Evolutionary conservation across 2,329 filamentous ascomycete species (phyloP).

Genomic region (Alternaria sp.): DNA sequence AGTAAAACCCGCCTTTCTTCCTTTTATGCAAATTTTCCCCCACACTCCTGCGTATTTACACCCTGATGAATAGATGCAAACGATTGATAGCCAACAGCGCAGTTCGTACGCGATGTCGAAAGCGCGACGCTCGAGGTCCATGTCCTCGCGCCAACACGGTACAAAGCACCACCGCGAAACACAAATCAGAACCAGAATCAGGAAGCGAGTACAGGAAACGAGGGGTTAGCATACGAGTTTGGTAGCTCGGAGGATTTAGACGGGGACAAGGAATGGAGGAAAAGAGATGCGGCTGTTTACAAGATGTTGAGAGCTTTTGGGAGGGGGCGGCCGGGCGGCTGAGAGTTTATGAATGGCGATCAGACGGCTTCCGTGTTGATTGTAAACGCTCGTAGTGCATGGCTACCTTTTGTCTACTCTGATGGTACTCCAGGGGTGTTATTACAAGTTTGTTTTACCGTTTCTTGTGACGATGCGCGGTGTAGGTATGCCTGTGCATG

Average conservation of each 20-base stretch:
- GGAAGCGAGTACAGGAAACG: background rate
- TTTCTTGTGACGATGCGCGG: background rate
- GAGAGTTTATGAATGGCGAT: background rate
- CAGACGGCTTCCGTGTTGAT: background rate
- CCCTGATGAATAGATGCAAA: background rate
- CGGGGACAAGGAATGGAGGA: background rate
- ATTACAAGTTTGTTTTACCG: background rate
- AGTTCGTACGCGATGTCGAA: constrained; percentile 9
- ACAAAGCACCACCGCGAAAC: background rate
- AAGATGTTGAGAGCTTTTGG: constrained; percentile 7
- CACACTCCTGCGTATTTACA: too few relatives aligned
- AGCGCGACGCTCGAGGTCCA: constrained; percentile 7
- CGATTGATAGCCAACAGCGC: background rate
- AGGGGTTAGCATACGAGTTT: background rate
- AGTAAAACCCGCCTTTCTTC: background rate
- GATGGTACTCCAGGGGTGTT: background rate
- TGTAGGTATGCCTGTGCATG: background rate
- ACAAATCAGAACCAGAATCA: background rate
- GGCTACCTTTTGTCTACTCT: background rate
- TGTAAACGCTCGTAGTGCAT: too few relatives aligned
- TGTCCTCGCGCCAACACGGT: constrained; percentile 17
- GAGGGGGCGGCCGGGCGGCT: background rate
- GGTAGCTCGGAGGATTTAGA: background rate
- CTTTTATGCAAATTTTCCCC: too few relatives aligned
- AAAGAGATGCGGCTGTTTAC: constrained; percentile 1